phyloP scores from a whole-genome alignment of 2,329 filamentous ascomycete species.

The Fusarium agapanthi region DNA sequence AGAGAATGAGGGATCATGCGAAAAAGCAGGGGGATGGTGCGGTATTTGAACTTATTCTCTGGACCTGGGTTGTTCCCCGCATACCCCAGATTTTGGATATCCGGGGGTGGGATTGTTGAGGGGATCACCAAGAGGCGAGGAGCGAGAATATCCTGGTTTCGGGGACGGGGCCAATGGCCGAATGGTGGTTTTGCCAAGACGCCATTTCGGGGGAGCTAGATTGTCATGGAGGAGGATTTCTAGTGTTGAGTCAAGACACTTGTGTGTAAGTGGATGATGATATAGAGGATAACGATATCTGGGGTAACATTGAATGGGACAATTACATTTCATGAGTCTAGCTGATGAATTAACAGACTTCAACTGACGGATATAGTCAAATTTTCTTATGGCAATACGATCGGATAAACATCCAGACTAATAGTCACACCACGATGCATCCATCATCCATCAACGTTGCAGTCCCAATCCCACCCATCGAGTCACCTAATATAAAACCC shows the following conservation, averaged over 20 bases:
- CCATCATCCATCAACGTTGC: neutral
- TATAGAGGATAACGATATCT: neutral
- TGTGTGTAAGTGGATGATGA: neutral
- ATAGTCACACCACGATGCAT: neutral
- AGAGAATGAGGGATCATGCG: neutral
- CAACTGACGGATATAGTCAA: too few species aligned
- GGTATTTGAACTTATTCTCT: conserved; percentile 26
- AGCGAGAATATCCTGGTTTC: conserved; percentile 13
- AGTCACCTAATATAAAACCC: neutral
- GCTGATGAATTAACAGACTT: too few species aligned
- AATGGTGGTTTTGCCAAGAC: conserved; percentile 20
- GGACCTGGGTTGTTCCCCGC: conserved; percentile 10
- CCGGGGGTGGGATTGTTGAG: conserved; percentile 29
- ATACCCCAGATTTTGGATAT: conserved; percentile 32
- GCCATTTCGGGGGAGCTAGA: neutral
- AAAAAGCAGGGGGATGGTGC: conserved; percentile 1
- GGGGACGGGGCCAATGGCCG: conserved; percentile 26
- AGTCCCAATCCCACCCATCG: neutral
- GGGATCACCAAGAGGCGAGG: conserved; percentile 17
- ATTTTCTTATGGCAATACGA: too few species aligned
- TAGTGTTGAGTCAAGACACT: neutral
- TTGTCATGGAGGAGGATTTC: neutral
- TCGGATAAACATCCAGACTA: neutral
- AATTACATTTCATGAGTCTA: neutral
- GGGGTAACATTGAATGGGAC: neutral